phyloP scores from a whole-genome alignment of 1,284 basidiomycete genomes.

The Lentinus polychrous region DNA sequence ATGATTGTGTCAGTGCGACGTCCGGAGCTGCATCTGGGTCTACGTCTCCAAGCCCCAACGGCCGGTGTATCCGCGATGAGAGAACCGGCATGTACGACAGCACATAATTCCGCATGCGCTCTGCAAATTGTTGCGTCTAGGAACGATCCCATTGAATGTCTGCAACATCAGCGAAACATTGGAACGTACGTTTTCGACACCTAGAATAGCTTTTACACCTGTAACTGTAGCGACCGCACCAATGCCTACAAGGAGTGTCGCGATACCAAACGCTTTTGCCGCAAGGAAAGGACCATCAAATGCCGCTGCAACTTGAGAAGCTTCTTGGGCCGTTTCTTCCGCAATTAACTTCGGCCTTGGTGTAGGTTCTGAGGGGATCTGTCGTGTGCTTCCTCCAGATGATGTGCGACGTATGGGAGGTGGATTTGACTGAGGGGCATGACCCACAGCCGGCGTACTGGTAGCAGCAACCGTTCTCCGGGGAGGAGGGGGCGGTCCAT shows the following conservation, averaged over 20 bases:
- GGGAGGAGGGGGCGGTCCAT: slow-evolving; percentile 22
- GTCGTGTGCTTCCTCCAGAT: neutral
- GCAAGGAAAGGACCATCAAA: slow-evolving; percentile 35
- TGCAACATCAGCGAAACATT: neutral
- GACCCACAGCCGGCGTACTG: neutral
- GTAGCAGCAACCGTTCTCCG: slow-evolving; percentile 14
- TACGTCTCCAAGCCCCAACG: slow-evolving; percentile 30
- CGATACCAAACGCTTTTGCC: slow-evolving; percentile 39
- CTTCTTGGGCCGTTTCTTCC: neutral
- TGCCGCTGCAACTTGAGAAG: slow-evolving; percentile 1
- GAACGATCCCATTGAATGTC: neutral
- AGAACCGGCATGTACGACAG: slow-evolving; percentile 40
- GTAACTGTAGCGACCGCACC: slow-evolving; percentile 28
- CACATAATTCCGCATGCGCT: slow-evolving; percentile 40
- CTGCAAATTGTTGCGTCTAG: slow-evolving; percentile 51
- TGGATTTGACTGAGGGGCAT: slow-evolving; percentile 6
- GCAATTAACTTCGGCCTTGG: neutral
- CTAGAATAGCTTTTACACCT: slow-evolving; percentile 33
- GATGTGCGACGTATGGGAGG: slow-evolving; percentile 5
- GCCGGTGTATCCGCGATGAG: slow-evolving; percentile 43
- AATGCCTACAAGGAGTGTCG: slow-evolving; percentile 33
- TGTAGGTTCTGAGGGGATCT: neutral
- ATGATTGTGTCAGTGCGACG: neutral
- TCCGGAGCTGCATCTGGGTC: slow-evolving; percentile 2
- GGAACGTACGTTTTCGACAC: slow-evolving; percentile 32